Base-by-base conservation (phyloP, 495 filamentous ascomycete genomes). In the Penicillium lagena region DNA sequence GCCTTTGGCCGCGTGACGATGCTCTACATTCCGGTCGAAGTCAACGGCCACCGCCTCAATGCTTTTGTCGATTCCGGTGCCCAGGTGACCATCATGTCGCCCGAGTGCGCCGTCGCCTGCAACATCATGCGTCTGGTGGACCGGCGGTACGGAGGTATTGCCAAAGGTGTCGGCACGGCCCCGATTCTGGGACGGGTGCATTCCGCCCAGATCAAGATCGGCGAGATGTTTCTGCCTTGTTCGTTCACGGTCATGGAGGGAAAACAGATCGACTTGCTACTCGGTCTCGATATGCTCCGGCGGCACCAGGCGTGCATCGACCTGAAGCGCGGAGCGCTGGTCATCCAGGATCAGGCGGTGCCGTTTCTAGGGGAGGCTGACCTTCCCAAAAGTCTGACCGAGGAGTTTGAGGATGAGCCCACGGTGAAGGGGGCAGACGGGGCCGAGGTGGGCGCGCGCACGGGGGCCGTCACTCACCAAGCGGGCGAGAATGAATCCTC, bases 211-310 rank as follows among this genome's bases (percentile, higher is more conserved):
- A 91, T 97, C 60, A 87, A 86, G 67, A 95, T 99, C 51, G 94
- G 93, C 12, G 78, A 76, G 31, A 79, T 90, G 56, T 89, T 88
- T 57, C 77, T 99, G 40, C 81, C 90, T 1, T 96, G 90, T 71
- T 87, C 86, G 39, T 99, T 99, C 66, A 97, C 94, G n/a, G 93
- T 99, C 51, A 96, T 99, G 93, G 93, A 99, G 66, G 93, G 93
- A 31, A 99, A 97, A 65, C 82, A 87, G 46, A 93, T 97, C n/a
- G 93, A 97, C 55, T 72, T 99, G 9, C 77, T 99, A 7, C 75
- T 99, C 9, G 93, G 93, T 7, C 70, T 99, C 37, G 93, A 99
- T 60, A 99, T 99, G 86, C 70, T 97, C 40, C 95, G 89, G 64
- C 78, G 94, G 29, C 87, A 96, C 62, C 91, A 95, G 64, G 93